A percentile compares a stretch with the other conserved stretches of the same genome.
Evolutionary conservation across 1,284 basidiomycete species (phyloP).

Genomic region (Leccinum fallax): DNA sequence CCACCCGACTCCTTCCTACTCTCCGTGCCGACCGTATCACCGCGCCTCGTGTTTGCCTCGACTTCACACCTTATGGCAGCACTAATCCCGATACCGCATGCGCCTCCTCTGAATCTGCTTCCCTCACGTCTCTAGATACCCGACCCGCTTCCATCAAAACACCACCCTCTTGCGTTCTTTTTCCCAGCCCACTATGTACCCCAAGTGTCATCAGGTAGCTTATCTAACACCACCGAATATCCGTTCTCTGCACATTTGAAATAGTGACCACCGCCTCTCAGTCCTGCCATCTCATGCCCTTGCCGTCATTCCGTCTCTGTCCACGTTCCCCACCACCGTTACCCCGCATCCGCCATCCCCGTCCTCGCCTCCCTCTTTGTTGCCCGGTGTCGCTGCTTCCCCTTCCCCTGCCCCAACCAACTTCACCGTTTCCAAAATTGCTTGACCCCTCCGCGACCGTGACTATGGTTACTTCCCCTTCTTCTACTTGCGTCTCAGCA

Average conservation of each 20-base stretch:
- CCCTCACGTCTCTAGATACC: slow-evolving; percentile 4
- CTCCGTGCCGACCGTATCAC: neutral
- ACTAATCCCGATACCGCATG: slow-evolving; percentile 10
- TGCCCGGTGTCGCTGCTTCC: neutral
- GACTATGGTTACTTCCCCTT: neutral
- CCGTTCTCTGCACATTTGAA: neutral
- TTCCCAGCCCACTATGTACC: slow-evolving; percentile 9
- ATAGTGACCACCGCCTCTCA: neutral
- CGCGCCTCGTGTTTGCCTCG: slow-evolving; percentile 5
- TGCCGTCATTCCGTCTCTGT: slow-evolving; percentile 4
- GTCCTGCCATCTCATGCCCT: neutral
- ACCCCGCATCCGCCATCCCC: slow-evolving; percentile 2
- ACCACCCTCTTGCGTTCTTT: slow-evolving; percentile 3
- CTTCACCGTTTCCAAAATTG: neutral
- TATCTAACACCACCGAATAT: neutral
- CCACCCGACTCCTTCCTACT: neutral
- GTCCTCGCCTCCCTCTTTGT: slow-evolving; percentile 3
- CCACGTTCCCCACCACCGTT: neutral
- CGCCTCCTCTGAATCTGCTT: slow-evolving; percentile 2
- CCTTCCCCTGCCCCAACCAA: neutral
- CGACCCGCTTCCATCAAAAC: slow-evolving; percentile 21
- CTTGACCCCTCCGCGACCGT: neutral
- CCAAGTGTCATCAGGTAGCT: neutral
- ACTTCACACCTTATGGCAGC: slow-evolving; percentile 12
- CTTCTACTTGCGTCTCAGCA: neutral